Evolutionary conservation across 306 rosid species (phyloP).

Genomic region (Sesbania bispinosa): DNA sequence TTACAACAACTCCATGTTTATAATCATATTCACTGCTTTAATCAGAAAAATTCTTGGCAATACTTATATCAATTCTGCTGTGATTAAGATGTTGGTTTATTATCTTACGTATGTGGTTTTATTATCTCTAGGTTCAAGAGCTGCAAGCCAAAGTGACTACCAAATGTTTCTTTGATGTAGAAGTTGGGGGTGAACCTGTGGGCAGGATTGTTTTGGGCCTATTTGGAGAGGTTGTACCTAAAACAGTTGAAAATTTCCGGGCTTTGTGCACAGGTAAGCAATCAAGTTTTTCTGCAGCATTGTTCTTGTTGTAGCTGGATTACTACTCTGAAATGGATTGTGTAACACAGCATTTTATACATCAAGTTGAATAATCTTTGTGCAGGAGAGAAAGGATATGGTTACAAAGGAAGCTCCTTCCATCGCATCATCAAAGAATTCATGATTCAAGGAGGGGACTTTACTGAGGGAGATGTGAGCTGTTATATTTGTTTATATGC

Average conservation of each 20-base stretch:
- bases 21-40: background rate
- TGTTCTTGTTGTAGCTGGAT: conserved; percentile 10
- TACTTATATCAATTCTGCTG: background rate
- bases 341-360: background rate
- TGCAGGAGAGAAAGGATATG: conserved; percentile 93
- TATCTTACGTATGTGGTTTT: conserved; percentile 19
- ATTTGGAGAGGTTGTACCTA: conserved; percentile 75
- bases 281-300: background rate
- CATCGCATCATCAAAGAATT: conserved; percentile 89
- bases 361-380: conserved; percentile 22
- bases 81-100: conserved; percentile 2
- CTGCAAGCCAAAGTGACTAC: conserved; percentile 77
- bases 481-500: conserved; percentile 9
- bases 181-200: conserved; percentile 61
- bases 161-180: conserved; percentile 78
- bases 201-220: conserved; percentile 74
- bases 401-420: conserved; percentile 88
- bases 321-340: conserved; percentile 9
- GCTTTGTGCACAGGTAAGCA: conserved; percentile 81
- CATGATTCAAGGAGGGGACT: conserved; percentile 99
- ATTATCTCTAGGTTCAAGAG: conserved; percentile 50
- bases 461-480: conserved; percentile 77
- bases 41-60: background rate
- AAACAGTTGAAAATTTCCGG: conserved; percentile 83
- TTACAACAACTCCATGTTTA: background rate